Evolutionary conservation across 371 early-diverging fungal genomes (phyloP).

Genomic region (Mucor sp.): DNA sequence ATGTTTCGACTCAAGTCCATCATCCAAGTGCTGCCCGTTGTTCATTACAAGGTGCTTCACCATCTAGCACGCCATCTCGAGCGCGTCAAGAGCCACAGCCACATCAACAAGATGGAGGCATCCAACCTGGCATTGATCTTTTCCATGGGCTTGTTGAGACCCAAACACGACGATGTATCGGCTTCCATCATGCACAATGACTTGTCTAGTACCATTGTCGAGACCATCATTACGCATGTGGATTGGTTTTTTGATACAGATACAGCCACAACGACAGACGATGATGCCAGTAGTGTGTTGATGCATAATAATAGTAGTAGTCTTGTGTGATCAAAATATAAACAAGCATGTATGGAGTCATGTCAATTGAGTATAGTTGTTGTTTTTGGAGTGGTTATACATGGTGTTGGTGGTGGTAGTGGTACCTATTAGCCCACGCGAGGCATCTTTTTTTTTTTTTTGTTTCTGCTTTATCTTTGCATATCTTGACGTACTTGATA

Average conservation of each 20-base stretch:
- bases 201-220: conserved; percentile 54
- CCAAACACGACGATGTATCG: conserved; percentile 49
- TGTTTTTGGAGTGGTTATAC: too few species aligned
- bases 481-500: too few species aligned
- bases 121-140: conserved; percentile 84
- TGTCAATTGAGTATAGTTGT: too few species aligned
- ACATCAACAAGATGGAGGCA: conserved; percentile 84
- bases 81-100: conserved; percentile 61
- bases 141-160: conserved; percentile 63
- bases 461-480: too few species aligned
- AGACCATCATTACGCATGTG: conserved; percentile 59
- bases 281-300: conserved; percentile 1
- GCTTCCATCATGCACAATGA: conserved; percentile 57
- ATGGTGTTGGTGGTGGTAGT: too few species aligned
- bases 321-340: not conserved
- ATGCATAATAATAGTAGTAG: not conserved
- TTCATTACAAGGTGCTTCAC: conserved; percentile 66
- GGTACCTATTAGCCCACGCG: too few species aligned
- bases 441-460: too few species aligned
- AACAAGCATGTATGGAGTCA: not conserved
- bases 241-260: conserved; percentile 61
- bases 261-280: not conserved
- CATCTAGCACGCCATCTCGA: conserved; percentile 71
- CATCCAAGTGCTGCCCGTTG: conserved; percentile 67
- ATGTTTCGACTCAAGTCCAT: conserved; percentile 68